These are phyloP conservation scores for Annona cherimola DNA, from an alignment of 164 flowering plant species.

Conservation along the genomic window DNA sequence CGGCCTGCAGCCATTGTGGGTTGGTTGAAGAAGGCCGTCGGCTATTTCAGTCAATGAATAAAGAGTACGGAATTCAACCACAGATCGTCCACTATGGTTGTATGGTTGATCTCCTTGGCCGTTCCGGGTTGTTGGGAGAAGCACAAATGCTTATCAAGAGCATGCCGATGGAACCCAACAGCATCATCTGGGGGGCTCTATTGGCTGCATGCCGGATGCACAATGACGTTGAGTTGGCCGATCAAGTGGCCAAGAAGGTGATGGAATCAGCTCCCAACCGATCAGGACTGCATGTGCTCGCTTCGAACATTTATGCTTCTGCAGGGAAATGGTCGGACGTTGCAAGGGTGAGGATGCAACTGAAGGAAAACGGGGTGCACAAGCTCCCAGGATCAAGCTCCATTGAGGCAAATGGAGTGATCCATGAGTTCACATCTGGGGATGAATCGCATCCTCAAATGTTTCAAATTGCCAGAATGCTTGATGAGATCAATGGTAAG, in stretches of 20 bases:
- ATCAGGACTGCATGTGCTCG: constrained; percentile 41
- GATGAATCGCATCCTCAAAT: constrained; percentile 41
- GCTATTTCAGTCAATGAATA: constrained; percentile 34
- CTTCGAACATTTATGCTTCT: constrained; percentile 56
- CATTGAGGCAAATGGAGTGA: constrained; percentile 33
- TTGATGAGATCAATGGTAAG: constrained; percentile 35
- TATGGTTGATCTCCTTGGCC: constrained; percentile 57
- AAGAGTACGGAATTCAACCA: constrained; percentile 28
- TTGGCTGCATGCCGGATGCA: constrained; percentile 45
- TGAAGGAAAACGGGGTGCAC: constrained; percentile 45
- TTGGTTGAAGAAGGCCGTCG: constrained; percentile 38
- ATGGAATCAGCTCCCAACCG: constrained; percentile 26
- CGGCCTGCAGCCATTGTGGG: constrained; percentile 57
- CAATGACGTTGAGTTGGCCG: constrained; percentile 33
- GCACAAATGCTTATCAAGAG: constrained; percentile 35
- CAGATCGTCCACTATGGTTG: constrained; percentile 47
- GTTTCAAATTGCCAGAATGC: constrained; percentile 26
- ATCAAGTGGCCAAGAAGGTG: constrained; percentile 32
- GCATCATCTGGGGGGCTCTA: constrained; percentile 44
- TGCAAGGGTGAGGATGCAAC: constrained; percentile 37
- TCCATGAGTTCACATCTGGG: constrained; percentile 56
- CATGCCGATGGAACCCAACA: constrained; percentile 56
- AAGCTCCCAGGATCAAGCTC: constrained; percentile 60
- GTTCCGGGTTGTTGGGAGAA: constrained; percentile 41
- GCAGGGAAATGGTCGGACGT: constrained; percentile 55